Evolutionary conservation across 2,329 filamentous ascomycete species (phyloP).

Genomic region (Dendrostoma leiphaemia): DNA sequence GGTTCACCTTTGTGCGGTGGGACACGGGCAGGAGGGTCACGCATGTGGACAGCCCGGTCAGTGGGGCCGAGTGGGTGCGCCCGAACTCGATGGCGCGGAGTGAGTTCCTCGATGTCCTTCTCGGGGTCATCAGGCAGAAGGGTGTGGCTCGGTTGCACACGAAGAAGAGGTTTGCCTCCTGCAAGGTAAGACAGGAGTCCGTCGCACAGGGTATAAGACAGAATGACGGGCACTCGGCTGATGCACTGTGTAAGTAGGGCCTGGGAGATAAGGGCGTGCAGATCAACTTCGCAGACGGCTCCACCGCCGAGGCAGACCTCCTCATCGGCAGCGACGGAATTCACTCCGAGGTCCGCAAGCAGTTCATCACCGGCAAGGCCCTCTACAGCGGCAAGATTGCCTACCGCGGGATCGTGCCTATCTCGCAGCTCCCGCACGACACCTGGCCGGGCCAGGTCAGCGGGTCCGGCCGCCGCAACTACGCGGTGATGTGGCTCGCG

Average conservation of each 20-base stretch:
- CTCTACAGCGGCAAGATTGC: constrained; percentile 29
- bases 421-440: constrained; percentile 14
- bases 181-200: neutral
- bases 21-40: constrained; percentile 5
- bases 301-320: constrained; percentile 12
- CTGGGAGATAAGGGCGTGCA: constrained; percentile 21
- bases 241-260: constrained; percentile 1
- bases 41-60: constrained; percentile 2
- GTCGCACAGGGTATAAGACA: too few relatives aligned
- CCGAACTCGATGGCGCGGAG: constrained; percentile 12
- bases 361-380: constrained; percentile 19
- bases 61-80: neutral
- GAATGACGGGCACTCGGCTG: neutral
- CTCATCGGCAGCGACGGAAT: constrained; percentile 19
- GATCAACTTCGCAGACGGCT: constrained; percentile 10
- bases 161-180: constrained; percentile 4
- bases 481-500: constrained; percentile 12
- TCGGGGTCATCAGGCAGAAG: constrained; percentile 5
- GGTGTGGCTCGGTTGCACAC: constrained; percentile 6
- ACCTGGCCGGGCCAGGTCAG: constrained; percentile 11
- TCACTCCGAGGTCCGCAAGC: constrained; percentile 15
- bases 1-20: constrained; percentile 15
- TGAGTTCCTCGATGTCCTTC: constrained; percentile 13
- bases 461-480: neutral
- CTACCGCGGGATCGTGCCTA: constrained; percentile 30